These are phyloP conservation scores for Brassica juncea DNA, from an alignment of 345 rosid genomes.

Conservation along the genomic window DNA sequence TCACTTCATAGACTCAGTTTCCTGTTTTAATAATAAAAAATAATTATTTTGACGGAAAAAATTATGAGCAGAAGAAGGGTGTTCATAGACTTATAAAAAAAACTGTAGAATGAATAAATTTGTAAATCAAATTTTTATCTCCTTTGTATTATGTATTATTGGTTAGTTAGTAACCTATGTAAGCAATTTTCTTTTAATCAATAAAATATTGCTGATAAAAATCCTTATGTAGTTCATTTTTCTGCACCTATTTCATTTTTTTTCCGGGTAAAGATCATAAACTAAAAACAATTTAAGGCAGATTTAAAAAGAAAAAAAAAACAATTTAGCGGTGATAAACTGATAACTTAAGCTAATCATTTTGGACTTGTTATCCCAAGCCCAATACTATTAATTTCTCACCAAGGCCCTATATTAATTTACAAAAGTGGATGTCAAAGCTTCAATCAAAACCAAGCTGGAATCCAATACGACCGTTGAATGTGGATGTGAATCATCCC, in stretches of 20 bases:
- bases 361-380: neutral
- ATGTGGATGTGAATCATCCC: conserved; percentile 17
- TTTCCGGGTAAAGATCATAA: neutral
- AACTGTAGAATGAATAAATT: neutral
- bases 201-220: neutral
- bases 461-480: conserved; percentile 42
- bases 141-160: neutral
- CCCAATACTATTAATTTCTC: neutral
- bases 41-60: neutral
- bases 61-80: neutral
- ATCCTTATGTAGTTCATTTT: neutral
- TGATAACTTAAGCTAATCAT: neutral
- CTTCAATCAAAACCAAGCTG: conserved; percentile 1
- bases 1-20: neutral
- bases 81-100: neutral
- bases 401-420: conserved; percentile 1
- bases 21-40: too few relatives aligned
- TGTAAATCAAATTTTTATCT: neutral
- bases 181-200: neutral
- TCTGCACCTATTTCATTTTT: neutral
- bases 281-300: neutral
- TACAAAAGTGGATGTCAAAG: neutral
- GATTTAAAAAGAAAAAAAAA: too few relatives aligned
- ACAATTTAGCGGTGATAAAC: neutral
- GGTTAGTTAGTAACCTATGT: neutral